phyloP scores from a whole-genome alignment of 441 rosid genomes.

The Flueggea neowawraea region DNA sequence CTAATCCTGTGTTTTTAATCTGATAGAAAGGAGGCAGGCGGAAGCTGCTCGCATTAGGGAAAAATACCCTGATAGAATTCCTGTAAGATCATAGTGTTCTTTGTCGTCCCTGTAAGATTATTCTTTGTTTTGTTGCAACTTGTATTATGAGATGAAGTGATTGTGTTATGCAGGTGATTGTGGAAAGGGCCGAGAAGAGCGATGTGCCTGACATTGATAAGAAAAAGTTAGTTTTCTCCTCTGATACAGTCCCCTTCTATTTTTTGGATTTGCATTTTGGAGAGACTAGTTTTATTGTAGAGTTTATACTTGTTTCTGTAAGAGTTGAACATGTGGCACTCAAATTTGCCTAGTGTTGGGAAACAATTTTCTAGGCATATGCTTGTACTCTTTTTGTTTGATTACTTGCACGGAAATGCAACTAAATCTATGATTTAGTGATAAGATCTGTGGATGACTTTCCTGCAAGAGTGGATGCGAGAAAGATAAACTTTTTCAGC shows the following conservation, averaged over 20 bases:
- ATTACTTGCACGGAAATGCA: too few relatives aligned
- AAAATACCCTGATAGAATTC: slow-evolving; percentile 90
- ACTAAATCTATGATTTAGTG: too few relatives aligned
- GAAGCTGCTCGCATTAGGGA: slow-evolving; percentile 90
- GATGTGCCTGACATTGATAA: slow-evolving; percentile 98
- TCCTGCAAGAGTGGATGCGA: too few relatives aligned
- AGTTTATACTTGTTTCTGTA: too few relatives aligned
- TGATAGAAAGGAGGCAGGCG: slow-evolving; percentile 91
- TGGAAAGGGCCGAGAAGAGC: slow-evolving; percentile 88
- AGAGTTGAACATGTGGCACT: too few relatives aligned
- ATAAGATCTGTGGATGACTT: too few relatives aligned
- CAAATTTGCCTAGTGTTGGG: too few relatives aligned
- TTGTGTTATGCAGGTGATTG: slow-evolving; percentile 60
- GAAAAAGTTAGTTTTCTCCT: slow-evolving; percentile 57
- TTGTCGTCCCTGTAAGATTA: background rate
- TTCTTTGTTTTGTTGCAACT: background rate
- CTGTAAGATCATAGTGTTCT: slow-evolving; percentile 37
- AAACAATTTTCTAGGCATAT: too few relatives aligned
- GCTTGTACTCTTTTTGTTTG: too few relatives aligned
- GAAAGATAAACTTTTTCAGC: too few relatives aligned
- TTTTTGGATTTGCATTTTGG: too few relatives aligned
- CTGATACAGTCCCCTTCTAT: background rate
- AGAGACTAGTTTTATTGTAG: too few relatives aligned
- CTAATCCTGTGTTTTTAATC: background rate
- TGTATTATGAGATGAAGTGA: background rate